phyloP scores from a whole-genome alignment of 345 rosid genomes.

The Gossypium mustelinum region DNA sequence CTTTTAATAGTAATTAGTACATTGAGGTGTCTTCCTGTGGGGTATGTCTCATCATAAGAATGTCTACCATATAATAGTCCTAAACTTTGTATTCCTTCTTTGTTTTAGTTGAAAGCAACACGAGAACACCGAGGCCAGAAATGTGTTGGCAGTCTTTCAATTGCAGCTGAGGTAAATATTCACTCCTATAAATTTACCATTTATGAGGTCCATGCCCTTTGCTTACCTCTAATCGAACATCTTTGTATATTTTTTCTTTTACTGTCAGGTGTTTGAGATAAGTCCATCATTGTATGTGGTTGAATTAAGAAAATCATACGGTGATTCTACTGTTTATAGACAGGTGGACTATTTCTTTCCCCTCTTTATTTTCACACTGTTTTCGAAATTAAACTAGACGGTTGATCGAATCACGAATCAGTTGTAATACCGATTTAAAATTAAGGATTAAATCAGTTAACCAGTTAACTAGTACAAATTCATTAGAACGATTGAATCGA shows the following conservation, averaged over 20 bases:
- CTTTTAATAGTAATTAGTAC: too few species aligned
- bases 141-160: conserved; percentile 55
- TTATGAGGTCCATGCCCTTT: too few species aligned
- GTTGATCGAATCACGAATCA: rapidly evolving
- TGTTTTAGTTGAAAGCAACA: conserved; percentile 57
- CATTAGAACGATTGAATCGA: too few species aligned
- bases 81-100: background rate
- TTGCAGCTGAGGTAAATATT: conserved; percentile 70
- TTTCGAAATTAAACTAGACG: rapidly evolving
- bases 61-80: too few species aligned
- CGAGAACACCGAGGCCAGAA: conserved; percentile 52
- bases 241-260: background rate
- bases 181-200: background rate
- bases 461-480: too few species aligned
- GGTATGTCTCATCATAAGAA: background rate
- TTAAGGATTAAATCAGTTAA: rapidly evolving
- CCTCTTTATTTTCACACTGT: background rate
- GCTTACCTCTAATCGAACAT: too few species aligned
- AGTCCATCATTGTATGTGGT: conserved; percentile 75
- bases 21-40: too few species aligned
- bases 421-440: rapidly evolving
- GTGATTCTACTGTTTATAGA: conserved; percentile 73
- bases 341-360: conserved; percentile 34
- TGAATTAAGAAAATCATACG: conserved; percentile 74
- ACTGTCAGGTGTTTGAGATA: conserved; percentile 72